Base-by-base conservation (phyloP, 768 basidiomycete species). In the Russula abietina region DNA sequence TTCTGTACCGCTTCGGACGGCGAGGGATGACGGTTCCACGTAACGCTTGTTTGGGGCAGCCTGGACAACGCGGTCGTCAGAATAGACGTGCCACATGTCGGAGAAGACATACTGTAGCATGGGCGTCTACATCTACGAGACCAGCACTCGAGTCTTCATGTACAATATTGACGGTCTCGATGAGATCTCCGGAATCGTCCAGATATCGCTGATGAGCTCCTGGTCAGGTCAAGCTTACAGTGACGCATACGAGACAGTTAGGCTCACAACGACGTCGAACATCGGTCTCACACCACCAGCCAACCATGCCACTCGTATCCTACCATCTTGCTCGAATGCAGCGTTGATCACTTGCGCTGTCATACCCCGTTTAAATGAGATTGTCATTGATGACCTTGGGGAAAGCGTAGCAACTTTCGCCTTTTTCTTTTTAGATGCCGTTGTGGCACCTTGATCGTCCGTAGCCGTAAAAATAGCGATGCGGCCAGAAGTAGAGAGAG, bases 1-100 rank as follows among this genome's bases (percentile, higher is more conserved):
- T 62, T 86, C 83, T 30, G 78, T 71, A 8, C 89, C 91, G n/a
- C 86, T 84, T 50, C 80, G 80, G 54, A 91, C 78, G 10, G 83
- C 80, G n/a, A 88, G 68, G 9, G 79, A 75, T 10, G 85, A 75
- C 9, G 80, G 71, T 71, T 93, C 91, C 52, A 76, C 75, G 71
- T 93, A 93, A 45, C 91, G 85, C 68, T 83, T 84, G 68, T 79
- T 84, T 17, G 80, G 75, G 30, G 76, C 71, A 51, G 73, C 71
- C 84, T 82, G 49, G 22, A 59, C 7, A 46, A 33, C 11, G 26
- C 19, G 51, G 6, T 55, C 38, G 38, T 45, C 26, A 51, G 22
- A 26, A 14, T 28, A 24, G 10, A 32, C n/a, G 54, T 24, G 16
- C 9, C 8, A 32, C 22, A 14, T 11, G 11, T 4, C 22, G 30